phyloP scores from a whole-genome alignment of 768 basidiomycete genomes.

The Leccinum truebloodii region DNA sequence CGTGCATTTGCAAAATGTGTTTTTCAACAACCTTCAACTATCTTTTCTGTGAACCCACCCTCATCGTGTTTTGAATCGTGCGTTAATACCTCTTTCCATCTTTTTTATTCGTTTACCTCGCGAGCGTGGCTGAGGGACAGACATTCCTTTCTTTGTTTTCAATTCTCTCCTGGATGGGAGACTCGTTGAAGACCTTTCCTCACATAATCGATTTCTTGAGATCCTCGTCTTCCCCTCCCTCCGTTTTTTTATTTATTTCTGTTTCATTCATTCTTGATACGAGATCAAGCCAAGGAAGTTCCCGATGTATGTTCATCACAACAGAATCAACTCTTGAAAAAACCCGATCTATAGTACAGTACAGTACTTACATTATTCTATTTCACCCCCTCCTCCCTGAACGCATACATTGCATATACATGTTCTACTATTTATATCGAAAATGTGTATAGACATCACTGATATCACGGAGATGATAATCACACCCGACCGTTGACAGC shows the following conservation, averaged over 20 bases:
- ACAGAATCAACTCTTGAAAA: too few species aligned
- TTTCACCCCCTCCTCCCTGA: background rate
- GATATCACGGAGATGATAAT: too few species aligned
- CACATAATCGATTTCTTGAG: background rate
- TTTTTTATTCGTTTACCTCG: background rate
- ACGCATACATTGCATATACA: background rate
- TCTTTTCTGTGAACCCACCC: background rate
- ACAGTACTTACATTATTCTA: background rate
- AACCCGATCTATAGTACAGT: background rate
- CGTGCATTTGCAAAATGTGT: background rate
- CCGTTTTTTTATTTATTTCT: too few species aligned
- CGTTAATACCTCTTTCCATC: background rate
- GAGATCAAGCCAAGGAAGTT: too few species aligned
- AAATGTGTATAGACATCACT: background rate
- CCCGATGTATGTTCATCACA: too few species aligned
- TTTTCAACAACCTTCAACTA: background rate
- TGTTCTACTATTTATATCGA: background rate
- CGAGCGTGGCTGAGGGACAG: too few species aligned
- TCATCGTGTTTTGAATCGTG: background rate
- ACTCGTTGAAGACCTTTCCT: background rate
- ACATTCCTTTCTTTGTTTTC: background rate
- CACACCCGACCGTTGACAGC: too few species aligned
- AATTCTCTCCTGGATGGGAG: background rate
- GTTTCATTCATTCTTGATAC: too few species aligned
- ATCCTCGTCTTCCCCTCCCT: background rate